Evolutionary conservation across 306 rosid genomes (phyloP).

Genomic region (Prunus dulcis): DNA sequence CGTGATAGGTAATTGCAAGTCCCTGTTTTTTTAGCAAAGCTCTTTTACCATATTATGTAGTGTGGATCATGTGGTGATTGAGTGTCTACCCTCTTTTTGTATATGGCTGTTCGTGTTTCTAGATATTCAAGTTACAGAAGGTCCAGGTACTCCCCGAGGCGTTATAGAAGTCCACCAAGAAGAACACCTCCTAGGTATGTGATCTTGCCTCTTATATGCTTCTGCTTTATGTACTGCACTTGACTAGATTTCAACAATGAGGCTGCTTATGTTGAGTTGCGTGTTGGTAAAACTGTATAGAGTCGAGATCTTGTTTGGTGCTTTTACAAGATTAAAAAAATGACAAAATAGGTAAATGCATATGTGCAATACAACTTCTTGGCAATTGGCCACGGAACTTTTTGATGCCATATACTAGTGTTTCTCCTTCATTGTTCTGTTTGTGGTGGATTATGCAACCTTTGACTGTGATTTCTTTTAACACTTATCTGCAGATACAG

Average conservation of each 20-base stretch:
- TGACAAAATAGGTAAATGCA: not conserved
- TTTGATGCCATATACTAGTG: not conserved
- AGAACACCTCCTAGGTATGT: conserved; percentile 83
- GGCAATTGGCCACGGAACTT: not conserved
- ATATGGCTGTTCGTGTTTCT: conserved; percentile 12
- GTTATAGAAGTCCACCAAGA: conserved; percentile 82
- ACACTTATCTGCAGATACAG: conserved; percentile 53
- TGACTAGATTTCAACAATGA: not conserved
- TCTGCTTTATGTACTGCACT: not conserved
- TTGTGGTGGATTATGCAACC: not conserved
- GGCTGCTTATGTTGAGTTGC: not conserved
- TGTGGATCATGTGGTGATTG: not conserved
- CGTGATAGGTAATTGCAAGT: conserved; percentile 60
- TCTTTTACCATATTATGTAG: not conserved
- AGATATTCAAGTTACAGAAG: conserved; percentile 79
- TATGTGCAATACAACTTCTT: not conserved
- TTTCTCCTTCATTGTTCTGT: not conserved
- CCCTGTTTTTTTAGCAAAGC: not conserved
- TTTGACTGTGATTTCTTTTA: not conserved
- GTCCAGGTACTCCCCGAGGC: conserved; percentile 91
- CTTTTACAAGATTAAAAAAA: not conserved
- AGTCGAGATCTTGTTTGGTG: not conserved
- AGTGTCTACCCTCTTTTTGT: not conserved
- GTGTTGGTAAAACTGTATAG: not conserved
- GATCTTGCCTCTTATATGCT: not conserved